Percentiles rank a stretch among this genome's conserved stretches.
These are phyloP conservation scores for Lactarius vividus DNA, from an alignment of 768 basidiomycete species.

Conservation along the genomic window DNA sequence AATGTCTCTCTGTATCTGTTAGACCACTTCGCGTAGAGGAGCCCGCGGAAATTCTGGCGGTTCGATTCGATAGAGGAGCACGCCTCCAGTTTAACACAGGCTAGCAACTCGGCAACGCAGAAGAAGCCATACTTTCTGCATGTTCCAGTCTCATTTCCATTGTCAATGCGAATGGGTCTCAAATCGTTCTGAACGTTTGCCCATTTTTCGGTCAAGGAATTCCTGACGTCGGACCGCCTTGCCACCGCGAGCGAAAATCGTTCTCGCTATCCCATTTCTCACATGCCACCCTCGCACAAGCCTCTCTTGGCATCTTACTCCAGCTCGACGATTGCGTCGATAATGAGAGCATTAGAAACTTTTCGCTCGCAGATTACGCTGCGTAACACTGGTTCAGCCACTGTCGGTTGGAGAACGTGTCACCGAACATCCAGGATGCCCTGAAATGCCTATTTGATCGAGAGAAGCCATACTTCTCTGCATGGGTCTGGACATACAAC, in stretches of 20 bases:
- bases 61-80: not conserved
- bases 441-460: not conserved
- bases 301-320: not conserved
- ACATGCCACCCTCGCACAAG: not conserved
- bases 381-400: not conserved
- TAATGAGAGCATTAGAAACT: not conserved
- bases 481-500: constrained; percentile 1
- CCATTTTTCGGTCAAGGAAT: not conserved
- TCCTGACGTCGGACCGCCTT: constrained; percentile 5
- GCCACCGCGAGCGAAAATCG: not conserved
- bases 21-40: not conserved
- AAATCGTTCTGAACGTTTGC: no score
- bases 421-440: not conserved
- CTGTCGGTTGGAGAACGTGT: not conserved
- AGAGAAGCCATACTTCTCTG: not conserved
- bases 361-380: constrained; percentile 2
- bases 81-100: not conserved
- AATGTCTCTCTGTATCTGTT: not conserved
- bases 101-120: not conserved
- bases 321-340: not conserved
- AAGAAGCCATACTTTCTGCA: not conserved
- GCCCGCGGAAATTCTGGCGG: not conserved
- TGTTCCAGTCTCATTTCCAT: not conserved
- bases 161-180: not conserved
- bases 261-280: not conserved